Base-by-base conservation (phyloP, 1,284 basidiomycete genomes). In the Trametes pubescens region DNA sequence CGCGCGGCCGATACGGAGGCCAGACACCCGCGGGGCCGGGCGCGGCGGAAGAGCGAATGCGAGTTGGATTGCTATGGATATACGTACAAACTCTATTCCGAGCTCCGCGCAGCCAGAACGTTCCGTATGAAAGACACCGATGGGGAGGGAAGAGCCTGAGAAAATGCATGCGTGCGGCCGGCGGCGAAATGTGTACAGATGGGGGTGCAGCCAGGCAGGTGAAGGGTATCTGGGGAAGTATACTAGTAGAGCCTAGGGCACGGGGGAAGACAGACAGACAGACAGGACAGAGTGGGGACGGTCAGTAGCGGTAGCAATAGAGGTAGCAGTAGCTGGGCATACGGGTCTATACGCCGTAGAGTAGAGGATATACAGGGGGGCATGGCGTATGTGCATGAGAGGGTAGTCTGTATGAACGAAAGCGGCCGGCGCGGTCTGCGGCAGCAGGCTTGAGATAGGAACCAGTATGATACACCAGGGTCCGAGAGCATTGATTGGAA, bases 81-180 rank as follows among this genome's bases (percentile, higher is more conserved):
- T 65, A 57, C 61, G 57, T 65, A 64, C 66, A 67, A 49, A 55
- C 57, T 68, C 66, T 65, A 67, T 62, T 65, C 66, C 61, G 54
- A 60, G 44, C 64, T 53, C 64, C 59, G 54, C 44, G 35, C 44
- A 48, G 46, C 34, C 59, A 49, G 56, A 57, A 43, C 64, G 56
- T 54, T 64, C 58, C 59, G 59, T 64, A 66, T 64, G 59, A 64
- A 59, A 64, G 59, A 64, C 59, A 62, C 57, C 62, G 57, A 57
- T 60, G 51, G 59, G 24, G 29, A 37, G 34, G 47, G 24, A 48
- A 32, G 47, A 18, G 32, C 16, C 16, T 29, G 34, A 53, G 22
- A 46, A 37, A 53, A 46, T 57, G 59, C 58, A 48, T 60, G 61
- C 61, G 51, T 58, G 59, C 58, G 56, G 49, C 55, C 55, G 54